Conservation (phyloP, 371 early-diverging fungal species). For the Phascolomyces articulosus region DNA sequence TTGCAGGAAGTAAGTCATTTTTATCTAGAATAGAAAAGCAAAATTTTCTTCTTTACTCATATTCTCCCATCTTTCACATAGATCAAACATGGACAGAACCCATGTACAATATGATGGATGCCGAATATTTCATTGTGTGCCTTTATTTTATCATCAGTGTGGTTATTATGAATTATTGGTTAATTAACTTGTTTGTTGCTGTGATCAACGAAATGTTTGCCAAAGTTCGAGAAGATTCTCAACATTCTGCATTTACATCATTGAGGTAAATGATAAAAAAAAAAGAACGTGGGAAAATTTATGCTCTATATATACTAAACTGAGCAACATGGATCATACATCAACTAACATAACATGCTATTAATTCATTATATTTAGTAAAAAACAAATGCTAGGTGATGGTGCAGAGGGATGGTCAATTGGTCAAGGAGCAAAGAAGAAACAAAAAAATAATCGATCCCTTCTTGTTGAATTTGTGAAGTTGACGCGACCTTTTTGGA, state of each 20-base stretch:
- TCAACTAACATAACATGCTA: too few relatives aligned
- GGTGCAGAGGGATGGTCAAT: slow-evolving; percentile 50
- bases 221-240: slow-evolving; percentile 68
- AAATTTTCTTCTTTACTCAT: too few relatives aligned
- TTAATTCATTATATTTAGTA: slow-evolving; percentile 25
- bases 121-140: slow-evolving; percentile 59
- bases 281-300: background rate
- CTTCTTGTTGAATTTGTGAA: slow-evolving; percentile 26
- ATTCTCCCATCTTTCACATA: slow-evolving; percentile 13
- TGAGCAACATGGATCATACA: too few relatives aligned
- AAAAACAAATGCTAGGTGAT: slow-evolving; percentile 47
- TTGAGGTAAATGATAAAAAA: too few relatives aligned
- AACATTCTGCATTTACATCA: slow-evolving; percentile 66
- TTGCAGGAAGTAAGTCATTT: slow-evolving; percentile 43
- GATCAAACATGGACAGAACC: slow-evolving; percentile 74
- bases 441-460: slow-evolving; percentile 14
- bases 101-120: slow-evolving; percentile 74
- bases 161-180: slow-evolving; percentile 72
- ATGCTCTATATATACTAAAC: slow-evolving; percentile 18
- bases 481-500: slow-evolving; percentile 52
- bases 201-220: slow-evolving; percentile 77
- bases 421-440: slow-evolving; percentile 17
- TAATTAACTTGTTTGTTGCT: slow-evolving; percentile 73
- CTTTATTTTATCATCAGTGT: slow-evolving; percentile 67
- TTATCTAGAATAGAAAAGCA: background rate